Evolutionary conservation across 2,329 filamentous ascomycete species (phyloP), one percentile per base, ranked within the genome.

Genomic region (Basipetospora sp.): DNA sequence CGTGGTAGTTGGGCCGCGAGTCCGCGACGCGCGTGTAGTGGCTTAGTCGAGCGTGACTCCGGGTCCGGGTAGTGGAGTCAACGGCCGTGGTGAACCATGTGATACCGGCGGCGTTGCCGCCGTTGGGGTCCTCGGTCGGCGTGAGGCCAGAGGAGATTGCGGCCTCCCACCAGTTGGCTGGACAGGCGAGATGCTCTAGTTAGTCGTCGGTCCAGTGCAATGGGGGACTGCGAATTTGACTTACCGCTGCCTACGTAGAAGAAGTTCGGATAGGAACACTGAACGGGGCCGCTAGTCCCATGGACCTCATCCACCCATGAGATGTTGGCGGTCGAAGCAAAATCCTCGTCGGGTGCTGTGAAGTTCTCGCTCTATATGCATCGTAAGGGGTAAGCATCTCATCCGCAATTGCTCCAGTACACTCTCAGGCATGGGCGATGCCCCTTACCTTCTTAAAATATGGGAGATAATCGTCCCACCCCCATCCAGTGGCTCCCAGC

Each of bases 1-100:
- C 59, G 40, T 78, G 68, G 2, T 80, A 63, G 40, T 77, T 75
- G 0, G 69, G 63, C 33, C 72, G 61, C 3, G 64, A 53, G 2
- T 43, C 46, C 4, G 44, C 43, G 25, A 54, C 51, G 13, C 47
- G 41, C 8, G 47, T 47, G 34, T 51, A 54, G 31, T 54, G 51
- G 29, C 49, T 50, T 14, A 48, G 39, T 20, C 46, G 45, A 6
- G 50, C 50, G 38, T 53, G 45, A 38, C 45, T 55, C 42, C 17
- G 44, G 33, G 33, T 62, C 48, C 31, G 53, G 42, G 22, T 56
- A 38, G 30, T 56, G 46, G 11, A 58, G 39, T 47, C 50, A 8
- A 33, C 45, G 26, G 51, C 48, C 41, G 38, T 57, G 34, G 46
- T 53, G 41, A 40, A 55, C 42, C 44, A 50, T 39, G 49, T 53